A percentile compares a stretch with the other conserved stretches of the same genome.
These are phyloP conservation scores for Xylariomycetidae sp. DNA, from an alignment of 2,329 filamentous ascomycete genomes.

Conservation along the genomic window DNA sequence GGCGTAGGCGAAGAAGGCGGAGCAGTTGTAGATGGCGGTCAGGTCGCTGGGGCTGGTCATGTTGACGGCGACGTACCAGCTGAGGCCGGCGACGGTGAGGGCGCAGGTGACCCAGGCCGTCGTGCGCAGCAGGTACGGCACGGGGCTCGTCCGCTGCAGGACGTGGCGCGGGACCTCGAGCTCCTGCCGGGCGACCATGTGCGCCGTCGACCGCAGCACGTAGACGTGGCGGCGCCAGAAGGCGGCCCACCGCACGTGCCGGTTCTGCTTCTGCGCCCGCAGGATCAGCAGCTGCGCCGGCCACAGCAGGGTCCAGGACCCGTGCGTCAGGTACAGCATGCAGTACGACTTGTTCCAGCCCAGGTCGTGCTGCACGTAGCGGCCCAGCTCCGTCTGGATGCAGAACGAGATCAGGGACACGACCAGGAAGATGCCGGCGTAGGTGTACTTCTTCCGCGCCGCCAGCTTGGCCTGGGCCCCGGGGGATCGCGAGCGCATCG, in stretches of 20 bases:
- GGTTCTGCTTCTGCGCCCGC: constrained; percentile 76
- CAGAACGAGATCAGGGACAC: constrained; percentile 85
- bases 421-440: constrained; percentile 77
- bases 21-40: constrained; percentile 99
- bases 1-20: constrained; percentile 95
- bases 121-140: constrained; percentile 70
- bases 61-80: constrained; percentile 94
- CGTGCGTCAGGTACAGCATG: constrained; percentile 97
- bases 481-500: constrained; percentile 76
- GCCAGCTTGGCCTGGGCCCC: constrained; percentile 57
- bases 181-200: constrained; percentile 81
- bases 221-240: constrained; percentile 72
- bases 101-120: constrained; percentile 80
- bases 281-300: constrained; percentile 77
- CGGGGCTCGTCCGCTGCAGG: constrained; percentile 35
- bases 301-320: constrained; percentile 89
- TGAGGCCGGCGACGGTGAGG: constrained; percentile 83
- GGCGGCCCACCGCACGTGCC: constrained; percentile 69
- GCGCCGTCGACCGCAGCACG: constrained; percentile 49
- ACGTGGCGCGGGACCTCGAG: constrained; percentile 56
- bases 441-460: constrained; percentile 78
- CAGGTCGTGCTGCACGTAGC: constrained; percentile 88
- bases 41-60: constrained; percentile 89
- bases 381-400: constrained; percentile 90
- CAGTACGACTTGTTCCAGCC: constrained; percentile 99